Base-by-base conservation (phyloP, 2,329 filamentous ascomycete genomes). In the Colletotrichum sp. region DNA sequence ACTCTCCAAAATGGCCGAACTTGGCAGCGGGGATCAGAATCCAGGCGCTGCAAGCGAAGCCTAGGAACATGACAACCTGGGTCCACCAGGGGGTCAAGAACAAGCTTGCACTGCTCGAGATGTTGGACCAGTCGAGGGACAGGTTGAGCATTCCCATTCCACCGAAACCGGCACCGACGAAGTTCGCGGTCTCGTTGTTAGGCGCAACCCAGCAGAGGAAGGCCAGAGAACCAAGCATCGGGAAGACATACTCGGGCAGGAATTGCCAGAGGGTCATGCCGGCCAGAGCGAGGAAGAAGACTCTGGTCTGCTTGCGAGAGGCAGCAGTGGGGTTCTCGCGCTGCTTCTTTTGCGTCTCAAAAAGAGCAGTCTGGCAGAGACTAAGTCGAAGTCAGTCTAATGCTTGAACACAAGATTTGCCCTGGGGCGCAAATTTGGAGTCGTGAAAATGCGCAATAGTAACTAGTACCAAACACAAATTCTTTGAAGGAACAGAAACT, bases 201-300 rank as follows among this genome's bases (percentile, higher is more conserved):
- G 91, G 91, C 13, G 89, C 90, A 74, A 92, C 89, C 86, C 86
- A 93, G 65, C 91, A 92, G 39, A 91, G 83, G 83, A 91, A 93
- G 36, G 90, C 90, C n/a, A 75, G 16, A 7, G 73, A 75, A n/a
- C 73, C 69, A 19, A 75, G 30, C 73, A 73, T 75, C 12, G 73
- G 73, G 27, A 73, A 75, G 8, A 73, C 57, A 28, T 68, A 75
- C 44, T 73, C 73, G 32, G 73, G 73, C 8, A 75, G 39, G 57
- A 75, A 75, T n/a, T 75, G 73, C 69, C 69, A 75, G 4, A 73
- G 85, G 30, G 87, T 88, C 69, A 92, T 85, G 6, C 85, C 90
- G 0, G 88, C 74, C 1, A 93, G 83, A 0, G 87, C 85, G 12
- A 85, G 81, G 81, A 91, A 92, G 81, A 93, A 92, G 3, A 92